phyloP scores from a whole-genome alignment of 306 rosid genomes.

The Medicago ruthenica region DNA sequence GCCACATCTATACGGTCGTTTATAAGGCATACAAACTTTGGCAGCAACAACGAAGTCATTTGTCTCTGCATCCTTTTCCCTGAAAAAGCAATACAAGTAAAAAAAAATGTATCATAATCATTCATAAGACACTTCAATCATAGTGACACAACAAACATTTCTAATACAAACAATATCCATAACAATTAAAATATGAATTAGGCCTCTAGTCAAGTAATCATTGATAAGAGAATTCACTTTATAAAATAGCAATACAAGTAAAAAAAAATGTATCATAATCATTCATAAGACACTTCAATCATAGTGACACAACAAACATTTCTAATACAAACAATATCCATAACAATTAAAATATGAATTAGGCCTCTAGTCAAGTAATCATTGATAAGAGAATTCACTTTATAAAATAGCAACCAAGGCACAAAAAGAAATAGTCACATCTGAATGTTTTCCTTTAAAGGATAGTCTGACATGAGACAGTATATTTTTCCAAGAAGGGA shows the following conservation, averaged over 20 bases:
- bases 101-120: not conserved
- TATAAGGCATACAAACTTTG: conserved; percentile 74
- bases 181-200: not conserved
- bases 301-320: conserved; percentile 9
- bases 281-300: conserved; percentile 32
- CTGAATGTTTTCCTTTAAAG: not conserved
- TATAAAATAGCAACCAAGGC: conserved; percentile 13
- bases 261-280: not conserved
- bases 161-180: not conserved
- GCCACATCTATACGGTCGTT: conserved; percentile 88
- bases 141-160: conserved; percentile 5
- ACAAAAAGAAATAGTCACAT: too few relatives aligned
- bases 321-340: not conserved
- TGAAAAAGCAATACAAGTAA: conserved; percentile 42
- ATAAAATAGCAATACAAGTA: conserved; percentile 10
- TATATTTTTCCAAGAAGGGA: not conserved
- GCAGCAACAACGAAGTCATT: conserved; percentile 77
- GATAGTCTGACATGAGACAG: conserved; percentile 35
- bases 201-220: conserved; percentile 11
- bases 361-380: conserved; percentile 10
- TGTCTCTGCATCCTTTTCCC: conserved; percentile 87
- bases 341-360: not conserved
- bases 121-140: conserved; percentile 33
- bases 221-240: not conserved
- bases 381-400: not conserved